phyloP scores from a whole-genome alignment of 2,329 filamentous ascomycete genomes.

The Pseudofabraea citricarpa region DNA sequence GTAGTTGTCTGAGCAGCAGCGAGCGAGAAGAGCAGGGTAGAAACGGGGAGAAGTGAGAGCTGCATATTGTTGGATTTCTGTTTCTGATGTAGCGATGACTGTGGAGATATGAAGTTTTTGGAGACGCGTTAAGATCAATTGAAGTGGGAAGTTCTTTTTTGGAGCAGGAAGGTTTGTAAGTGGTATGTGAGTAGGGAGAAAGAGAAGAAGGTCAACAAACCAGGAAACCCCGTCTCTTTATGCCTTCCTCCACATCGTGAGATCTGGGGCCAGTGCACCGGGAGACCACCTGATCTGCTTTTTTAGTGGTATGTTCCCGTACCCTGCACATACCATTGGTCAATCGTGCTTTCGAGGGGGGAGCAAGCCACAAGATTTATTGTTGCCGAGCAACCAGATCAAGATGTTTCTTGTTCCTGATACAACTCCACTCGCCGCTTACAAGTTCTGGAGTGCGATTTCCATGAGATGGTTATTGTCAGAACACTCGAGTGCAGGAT shows the following conservation, averaged over 20 bases:
- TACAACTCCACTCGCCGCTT: neutral
- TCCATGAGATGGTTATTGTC: neutral
- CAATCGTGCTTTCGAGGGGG: neutral
- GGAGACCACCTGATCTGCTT: neutral
- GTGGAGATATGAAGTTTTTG: neutral
- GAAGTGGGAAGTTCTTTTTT: neutral
- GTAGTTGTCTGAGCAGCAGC: constrained; percentile 20
- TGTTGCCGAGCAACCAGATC: neutral
- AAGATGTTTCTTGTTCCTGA: neutral
- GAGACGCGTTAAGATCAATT: constrained; percentile 3
- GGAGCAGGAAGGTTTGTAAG: neutral
- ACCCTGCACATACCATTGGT: neutral
- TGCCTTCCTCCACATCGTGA: neutral
- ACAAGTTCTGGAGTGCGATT: no score
- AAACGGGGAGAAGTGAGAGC: constrained; percentile 17
- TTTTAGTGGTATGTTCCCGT: neutral
- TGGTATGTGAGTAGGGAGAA: neutral
- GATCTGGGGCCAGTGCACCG: neutral
- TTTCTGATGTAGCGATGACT: no score
- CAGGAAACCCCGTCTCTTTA: neutral
- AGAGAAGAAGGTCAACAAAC: neutral
- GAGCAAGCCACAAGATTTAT: neutral
- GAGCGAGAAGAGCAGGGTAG: constrained; percentile 24
- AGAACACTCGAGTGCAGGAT: neutral
- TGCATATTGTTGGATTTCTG: no score